Evolutionary conservation across 352 stramenopile species (phyloP), one percentile per base, ranked within the genome.

Genomic region (Pelagophyceae sp.): DNA sequence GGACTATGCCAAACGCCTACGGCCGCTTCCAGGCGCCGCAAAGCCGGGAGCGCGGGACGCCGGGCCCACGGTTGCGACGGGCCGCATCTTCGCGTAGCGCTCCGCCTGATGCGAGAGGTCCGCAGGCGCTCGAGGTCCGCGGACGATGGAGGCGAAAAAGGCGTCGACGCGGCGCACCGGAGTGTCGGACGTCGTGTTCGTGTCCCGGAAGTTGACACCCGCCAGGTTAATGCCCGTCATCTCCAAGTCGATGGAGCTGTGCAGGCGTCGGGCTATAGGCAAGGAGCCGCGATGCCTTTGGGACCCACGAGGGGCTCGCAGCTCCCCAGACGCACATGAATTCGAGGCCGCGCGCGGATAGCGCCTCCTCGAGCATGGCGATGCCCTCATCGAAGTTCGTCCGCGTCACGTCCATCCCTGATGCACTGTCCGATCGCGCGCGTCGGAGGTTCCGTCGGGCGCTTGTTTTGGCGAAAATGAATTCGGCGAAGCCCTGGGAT

Each of bases 11-110:
- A 72, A 72, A 72, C 19, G 64, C 31, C 35, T 38, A 54, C 45
- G 23, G 11, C 23, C 45, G 23, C 11, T 54, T 54, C 45, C 11
- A 54, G 11, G 45, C 45, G 45, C 23, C 45, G 45, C 45, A 11
- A n/a, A n/a, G n/a, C n/a, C n/a, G n/a, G n/a, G n/a, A 11, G 11
- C 45, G 45, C 11, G 45, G 11, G 11, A 54, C 45, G 11, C 11
- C 11, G 11, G 45, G 23, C 45, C 11, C 11, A 54, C 45, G 11
- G 45, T 72, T 15, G 64, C 64, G 64, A 72, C 64, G 20, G 15
- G 15, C 29, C 64, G 15, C 64, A 72, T 72, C 64, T 50, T 72
- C 19, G 29, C 64, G 64, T 72, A 72, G 29, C 64, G 64, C 64
- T 38, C 31, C 31, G 35, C 15, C 35, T 54, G 45, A 11, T 11